Evolutionary conservation across 805 yeast genomes (phyloP).

Genomic region (Hanseniaspora vineae): DNA sequence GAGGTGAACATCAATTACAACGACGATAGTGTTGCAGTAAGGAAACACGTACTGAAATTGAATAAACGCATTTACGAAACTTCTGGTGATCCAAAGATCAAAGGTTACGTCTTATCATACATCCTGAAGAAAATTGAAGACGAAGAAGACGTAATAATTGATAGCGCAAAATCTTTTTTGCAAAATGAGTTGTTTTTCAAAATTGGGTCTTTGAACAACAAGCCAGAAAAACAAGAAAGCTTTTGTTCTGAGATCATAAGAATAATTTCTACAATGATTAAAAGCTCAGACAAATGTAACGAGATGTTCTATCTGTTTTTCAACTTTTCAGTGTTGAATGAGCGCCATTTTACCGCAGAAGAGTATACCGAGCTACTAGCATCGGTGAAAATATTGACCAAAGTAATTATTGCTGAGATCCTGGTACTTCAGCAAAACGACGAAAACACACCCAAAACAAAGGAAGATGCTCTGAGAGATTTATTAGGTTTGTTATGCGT

Average conservation of each 20-base stretch:
- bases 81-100: constrained; percentile 21
- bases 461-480: constrained; percentile 18
- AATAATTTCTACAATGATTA: constrained; percentile 29
- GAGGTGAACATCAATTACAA: constrained; percentile 31
- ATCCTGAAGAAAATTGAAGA: constrained; percentile 50
- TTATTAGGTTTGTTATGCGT: constrained; percentile 31
- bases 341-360: constrained; percentile 10
- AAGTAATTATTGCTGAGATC: constrained; percentile 16
- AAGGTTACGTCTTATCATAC: constrained; percentile 25
- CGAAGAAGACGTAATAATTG: constrained; percentile 47
- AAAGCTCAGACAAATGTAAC: constrained; percentile 27
- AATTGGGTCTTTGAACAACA: constrained; percentile 4
- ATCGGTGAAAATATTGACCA: constrained; percentile 7
- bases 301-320: constrained; percentile 36
- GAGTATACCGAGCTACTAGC: constrained; percentile 5
- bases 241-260: constrained; percentile 13
- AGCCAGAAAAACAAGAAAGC: constrained; percentile 7
- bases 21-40: constrained; percentile 53
- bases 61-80: constrained; percentile 34
- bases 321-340: constrained; percentile 29
- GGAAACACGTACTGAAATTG: constrained; percentile 47
- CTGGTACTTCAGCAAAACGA: constrained; percentile 21
- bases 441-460: constrained; percentile 3
- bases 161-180: constrained; percentile 28
- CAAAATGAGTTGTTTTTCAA: constrained; percentile 26